Conservation (phyloP, 139 green algal species). For the Micromonas commoda region DNA sequence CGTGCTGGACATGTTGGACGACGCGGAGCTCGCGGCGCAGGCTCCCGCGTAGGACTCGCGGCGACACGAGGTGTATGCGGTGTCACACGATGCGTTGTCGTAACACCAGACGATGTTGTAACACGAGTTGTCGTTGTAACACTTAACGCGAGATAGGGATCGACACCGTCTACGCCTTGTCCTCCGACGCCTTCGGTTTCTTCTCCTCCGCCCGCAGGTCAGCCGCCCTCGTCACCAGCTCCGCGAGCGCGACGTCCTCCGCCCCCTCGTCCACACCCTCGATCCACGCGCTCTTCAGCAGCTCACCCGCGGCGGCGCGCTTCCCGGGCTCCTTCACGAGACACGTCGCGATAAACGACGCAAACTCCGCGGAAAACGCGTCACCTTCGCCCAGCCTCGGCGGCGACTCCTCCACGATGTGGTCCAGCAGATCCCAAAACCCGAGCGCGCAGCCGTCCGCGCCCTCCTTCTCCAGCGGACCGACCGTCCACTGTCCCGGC, state of each 20-base stretch:
- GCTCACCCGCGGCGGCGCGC: slow-evolving; percentile 53
- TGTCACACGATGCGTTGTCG: too few relatives aligned
- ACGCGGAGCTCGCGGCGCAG: too few relatives aligned
- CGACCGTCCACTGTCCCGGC: slow-evolving; percentile 21
- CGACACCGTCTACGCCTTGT: too few relatives aligned
- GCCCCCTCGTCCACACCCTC: background rate
- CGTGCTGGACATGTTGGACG: too few relatives aligned
- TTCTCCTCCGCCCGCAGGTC: background rate
- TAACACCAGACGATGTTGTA: too few relatives aligned
- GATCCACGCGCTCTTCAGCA: slow-evolving; percentile 65
- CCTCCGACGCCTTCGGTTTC: background rate
- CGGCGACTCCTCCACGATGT: slow-evolving; percentile 53
- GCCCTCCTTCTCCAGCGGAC: background rate
- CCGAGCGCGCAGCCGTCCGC: background rate
- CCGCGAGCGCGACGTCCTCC: background rate
- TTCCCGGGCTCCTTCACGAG: slow-evolving; percentile 62
- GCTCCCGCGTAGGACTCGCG: too few relatives aligned
- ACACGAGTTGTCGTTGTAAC: too few relatives aligned
- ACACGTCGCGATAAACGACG: slow-evolving; percentile 67
- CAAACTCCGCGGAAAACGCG: slow-evolving; percentile 58
- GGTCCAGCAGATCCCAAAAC: slow-evolving; percentile 45
- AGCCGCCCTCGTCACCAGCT: background rate
- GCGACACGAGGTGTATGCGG: too few relatives aligned
- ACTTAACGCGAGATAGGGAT: too few relatives aligned
- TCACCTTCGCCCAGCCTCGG: slow-evolving; percentile 38